These are phyloP conservation scores for Thalassiosira profunda DNA, from an alignment of 108 stramenopile species.

Conservation along the genomic window DNA sequence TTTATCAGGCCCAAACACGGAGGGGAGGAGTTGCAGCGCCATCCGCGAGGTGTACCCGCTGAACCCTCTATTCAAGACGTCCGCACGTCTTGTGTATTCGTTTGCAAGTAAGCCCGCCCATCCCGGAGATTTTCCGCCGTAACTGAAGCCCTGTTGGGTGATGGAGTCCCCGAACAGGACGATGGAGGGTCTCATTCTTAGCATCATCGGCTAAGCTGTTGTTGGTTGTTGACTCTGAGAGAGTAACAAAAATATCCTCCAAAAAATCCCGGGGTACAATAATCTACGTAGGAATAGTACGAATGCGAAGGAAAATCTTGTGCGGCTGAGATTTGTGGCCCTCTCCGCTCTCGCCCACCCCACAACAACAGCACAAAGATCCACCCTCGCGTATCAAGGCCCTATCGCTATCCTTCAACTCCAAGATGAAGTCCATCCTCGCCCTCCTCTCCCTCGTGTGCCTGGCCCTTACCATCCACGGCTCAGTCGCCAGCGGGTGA, in stretches of 20 bases:
- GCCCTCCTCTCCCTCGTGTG: conserved; percentile 42
- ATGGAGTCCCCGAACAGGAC: conserved; percentile 79
- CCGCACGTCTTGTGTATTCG: conserved; percentile 69
- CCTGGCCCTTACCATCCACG: conserved; percentile 31
- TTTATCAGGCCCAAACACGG: conserved; percentile 11
- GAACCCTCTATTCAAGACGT: conserved; percentile 79
- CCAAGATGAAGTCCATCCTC: conserved; percentile 49
- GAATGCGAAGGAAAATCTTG: too few species aligned
- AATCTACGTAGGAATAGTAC: too few species aligned
- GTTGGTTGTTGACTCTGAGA: too few species aligned
- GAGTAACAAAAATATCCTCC: too few species aligned
- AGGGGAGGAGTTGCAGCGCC: conserved; percentile 16
- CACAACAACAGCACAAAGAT: too few species aligned
- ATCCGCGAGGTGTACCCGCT: conserved; percentile 73
- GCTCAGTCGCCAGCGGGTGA: conserved; percentile 28
- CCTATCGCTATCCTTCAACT: conserved; percentile 2
- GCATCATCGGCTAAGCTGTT: conserved; percentile 2
- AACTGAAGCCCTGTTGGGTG: conserved; percentile 54
- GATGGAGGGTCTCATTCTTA: conserved; percentile 17
- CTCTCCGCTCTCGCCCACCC: too few species aligned
- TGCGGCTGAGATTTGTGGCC: too few species aligned
- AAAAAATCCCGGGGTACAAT: too few species aligned
- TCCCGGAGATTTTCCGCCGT: conserved; percentile 35
- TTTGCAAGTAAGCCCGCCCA: conserved; percentile 68
- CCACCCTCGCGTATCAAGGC: too few species aligned